Evolutionary conservation across 179 eudicot species (phyloP), one percentile per base, ranked within the genome.

Genomic region (Spinacia oleracea): DNA sequence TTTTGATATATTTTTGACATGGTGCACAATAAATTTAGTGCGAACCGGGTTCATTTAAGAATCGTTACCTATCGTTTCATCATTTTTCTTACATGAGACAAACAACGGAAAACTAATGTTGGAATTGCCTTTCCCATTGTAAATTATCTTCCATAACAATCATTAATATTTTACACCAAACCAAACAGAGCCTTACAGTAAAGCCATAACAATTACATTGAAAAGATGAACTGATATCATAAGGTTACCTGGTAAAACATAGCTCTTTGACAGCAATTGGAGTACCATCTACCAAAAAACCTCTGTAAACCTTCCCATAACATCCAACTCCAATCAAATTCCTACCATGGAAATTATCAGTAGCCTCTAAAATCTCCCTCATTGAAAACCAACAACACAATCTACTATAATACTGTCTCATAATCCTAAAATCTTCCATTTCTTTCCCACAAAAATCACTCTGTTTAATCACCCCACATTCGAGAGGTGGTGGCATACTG

Each of bases 201-300:
- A 38, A 38, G 40, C 0, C 40, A 38, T 38, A 38, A 38, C 40
- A 38, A 38, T 0, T 4, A 38, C 6, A 38, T 38, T 38, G 40
- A 4, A 38, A 45, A 8, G 14, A 8, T 45, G 50, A 45, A 45
- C 12, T 45, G 11, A 45, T 45, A 42, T 9, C 32, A 15, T 1
- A 23, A 9, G 11, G 11, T 32, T 65, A 86, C 89, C 87, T 83
- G 79, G 60, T 59, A 59, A 45, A 25, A 20, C 58, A 15, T 42
- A 88, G 68, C n/a, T 79, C 80, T 73, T 86, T 88, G 32, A 88
- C 81, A 0, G 85, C 89, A 56, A 87, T 85, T 14, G 64, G 69
- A 3, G 78, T 72, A 27, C 80, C 78, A 60, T 85, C 85, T 1
- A 69, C 38, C 78, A 88, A 56, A 12, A 85, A 50, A 21, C 85